Evolutionary conservation across 202 grass and related monocot species (phyloP).

Genomic region (Setaria italica): DNA sequence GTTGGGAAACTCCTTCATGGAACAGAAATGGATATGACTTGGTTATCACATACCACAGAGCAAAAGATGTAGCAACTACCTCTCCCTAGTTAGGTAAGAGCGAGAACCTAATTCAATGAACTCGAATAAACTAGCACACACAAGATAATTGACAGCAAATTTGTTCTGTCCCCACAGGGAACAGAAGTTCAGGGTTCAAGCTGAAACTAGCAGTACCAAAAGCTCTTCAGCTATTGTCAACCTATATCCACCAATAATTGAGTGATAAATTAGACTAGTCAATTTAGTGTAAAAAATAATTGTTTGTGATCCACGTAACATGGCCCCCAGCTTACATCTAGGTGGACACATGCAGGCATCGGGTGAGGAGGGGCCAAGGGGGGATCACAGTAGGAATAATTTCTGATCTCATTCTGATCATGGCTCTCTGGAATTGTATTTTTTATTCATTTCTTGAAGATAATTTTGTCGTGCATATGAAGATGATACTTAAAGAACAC

Average conservation of each 20-base stretch:
- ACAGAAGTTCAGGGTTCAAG: constrained; percentile 13
- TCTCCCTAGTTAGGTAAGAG: constrained; percentile 32
- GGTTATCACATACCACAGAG: constrained; percentile 12
- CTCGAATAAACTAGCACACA: constrained; percentile 25
- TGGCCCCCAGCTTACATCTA: constrained; percentile 35
- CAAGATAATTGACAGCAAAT: constrained; percentile 28
- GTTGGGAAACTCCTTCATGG: constrained; percentile 32
- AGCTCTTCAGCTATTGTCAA: constrained; percentile 38
- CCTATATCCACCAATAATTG: constrained; percentile 49
- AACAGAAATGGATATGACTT: constrained; percentile 18
- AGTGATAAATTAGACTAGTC: neutral
- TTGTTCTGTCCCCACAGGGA: constrained; percentile 24
- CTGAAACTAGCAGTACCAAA: constrained; percentile 9
- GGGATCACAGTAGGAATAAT: constrained; percentile 11
- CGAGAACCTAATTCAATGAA: constrained; percentile 4
- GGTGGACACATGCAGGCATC: constrained; percentile 44
- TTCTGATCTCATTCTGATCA: constrained; percentile 10
- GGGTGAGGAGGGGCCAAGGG: neutral
- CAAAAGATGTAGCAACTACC: constrained; percentile 35
- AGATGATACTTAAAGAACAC: constrained; percentile 34
- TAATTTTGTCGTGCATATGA: constrained; percentile 36
- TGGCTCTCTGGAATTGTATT: constrained; percentile 36
- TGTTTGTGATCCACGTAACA: constrained; percentile 40
- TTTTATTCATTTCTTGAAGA: constrained; percentile 29
- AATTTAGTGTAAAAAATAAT: neutral